phyloP scores from a whole-genome alignment of 352 stramenopile genomes.

The Discostella stelligera region DNA sequence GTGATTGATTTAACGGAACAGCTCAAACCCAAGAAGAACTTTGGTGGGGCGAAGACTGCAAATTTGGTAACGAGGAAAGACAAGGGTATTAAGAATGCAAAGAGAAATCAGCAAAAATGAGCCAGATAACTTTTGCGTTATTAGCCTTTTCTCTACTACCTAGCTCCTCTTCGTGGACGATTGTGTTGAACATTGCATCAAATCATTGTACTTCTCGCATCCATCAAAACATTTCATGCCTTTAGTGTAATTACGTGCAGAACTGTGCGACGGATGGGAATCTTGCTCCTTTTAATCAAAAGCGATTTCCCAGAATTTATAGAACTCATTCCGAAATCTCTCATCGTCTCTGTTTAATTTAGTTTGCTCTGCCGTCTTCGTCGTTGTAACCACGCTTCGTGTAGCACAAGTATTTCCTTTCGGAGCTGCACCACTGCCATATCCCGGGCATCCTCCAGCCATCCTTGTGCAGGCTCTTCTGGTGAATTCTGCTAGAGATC shows the following conservation, averaged over 20 bases:
- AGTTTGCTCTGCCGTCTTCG: background rate
- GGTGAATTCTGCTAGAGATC: constrained; percentile 14
- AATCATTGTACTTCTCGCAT: background rate
- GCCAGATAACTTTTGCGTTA: background rate
- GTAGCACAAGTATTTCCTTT: background rate
- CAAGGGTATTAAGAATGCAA: constrained; percentile 89
- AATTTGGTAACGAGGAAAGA: constrained; percentile 81
- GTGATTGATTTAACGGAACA: constrained; percentile 77
- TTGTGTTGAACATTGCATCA: background rate
- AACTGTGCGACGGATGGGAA: background rate
- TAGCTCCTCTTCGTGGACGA: background rate
- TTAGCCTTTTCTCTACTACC: background rate
- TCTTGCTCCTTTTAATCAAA: constrained; percentile 1
- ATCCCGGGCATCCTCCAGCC: constrained; percentile 21
- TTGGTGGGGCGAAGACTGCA: constrained; percentile 82
- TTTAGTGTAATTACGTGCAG: no score
- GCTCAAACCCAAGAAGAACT: constrained; percentile 79
- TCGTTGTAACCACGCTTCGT: constrained; percentile 9
- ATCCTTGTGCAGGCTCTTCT: constrained; percentile 14
- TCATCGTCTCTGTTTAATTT: constrained; percentile 8
- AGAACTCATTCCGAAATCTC: constrained; percentile 29
- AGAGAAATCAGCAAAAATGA: constrained; percentile 55
- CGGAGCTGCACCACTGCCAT: constrained; percentile 6
- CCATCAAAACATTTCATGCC: background rate
- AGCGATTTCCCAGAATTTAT: constrained; percentile 26